Evolutionary conservation across 2,329 filamentous ascomycete genomes (phyloP).

Genomic region (Apiospora pterosperma): DNA sequence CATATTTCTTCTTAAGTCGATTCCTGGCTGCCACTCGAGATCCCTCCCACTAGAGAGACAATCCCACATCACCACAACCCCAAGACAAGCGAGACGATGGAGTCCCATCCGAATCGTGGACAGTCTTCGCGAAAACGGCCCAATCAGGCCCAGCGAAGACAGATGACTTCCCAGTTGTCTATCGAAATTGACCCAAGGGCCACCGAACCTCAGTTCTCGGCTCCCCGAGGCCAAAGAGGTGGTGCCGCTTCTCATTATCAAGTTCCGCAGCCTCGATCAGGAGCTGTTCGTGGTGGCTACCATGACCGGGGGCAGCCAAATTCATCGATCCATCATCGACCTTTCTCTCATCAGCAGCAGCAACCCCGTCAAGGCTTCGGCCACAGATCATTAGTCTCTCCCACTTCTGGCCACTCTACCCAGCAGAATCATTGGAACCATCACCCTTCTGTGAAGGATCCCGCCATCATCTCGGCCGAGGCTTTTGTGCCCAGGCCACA

Average conservation of each 20-base stretch:
- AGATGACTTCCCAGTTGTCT: slow-evolving; percentile 58
- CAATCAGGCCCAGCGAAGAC: slow-evolving; percentile 61
- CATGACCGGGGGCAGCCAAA: slow-evolving; percentile 12
- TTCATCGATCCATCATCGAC: slow-evolving; percentile 12
- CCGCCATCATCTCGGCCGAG: slow-evolving; percentile 19
- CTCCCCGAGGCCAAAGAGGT: slow-evolving; percentile 2
- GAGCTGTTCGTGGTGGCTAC: slow-evolving; percentile 15
- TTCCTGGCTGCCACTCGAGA: background rate
- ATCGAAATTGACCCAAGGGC: slow-evolving; percentile 50
- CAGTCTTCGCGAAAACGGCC: slow-evolving; percentile 39
- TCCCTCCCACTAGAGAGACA: background rate
- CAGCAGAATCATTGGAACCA: slow-evolving; percentile 15
- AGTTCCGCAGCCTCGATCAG: slow-evolving; percentile 26
- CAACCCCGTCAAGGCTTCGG: slow-evolving; percentile 14
- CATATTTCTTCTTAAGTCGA: background rate
- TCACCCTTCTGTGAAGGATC: slow-evolving; percentile 9
- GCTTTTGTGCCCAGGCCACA: slow-evolving; percentile 19
- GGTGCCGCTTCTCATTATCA: slow-evolving; percentile 16
- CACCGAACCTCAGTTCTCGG: slow-evolving; percentile 15
- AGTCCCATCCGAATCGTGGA: background rate
- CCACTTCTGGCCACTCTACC: slow-evolving; percentile 10
- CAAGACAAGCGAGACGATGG: background rate
- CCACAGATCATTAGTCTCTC: slow-evolving; percentile 11
- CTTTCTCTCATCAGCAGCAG: slow-evolving; percentile 1
- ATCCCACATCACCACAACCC: no score